These are phyloP conservation scores for Colletotrichum orbiculare DNA, from an alignment of 2,329 filamentous ascomycete species.

Conservation along the genomic window DNA sequence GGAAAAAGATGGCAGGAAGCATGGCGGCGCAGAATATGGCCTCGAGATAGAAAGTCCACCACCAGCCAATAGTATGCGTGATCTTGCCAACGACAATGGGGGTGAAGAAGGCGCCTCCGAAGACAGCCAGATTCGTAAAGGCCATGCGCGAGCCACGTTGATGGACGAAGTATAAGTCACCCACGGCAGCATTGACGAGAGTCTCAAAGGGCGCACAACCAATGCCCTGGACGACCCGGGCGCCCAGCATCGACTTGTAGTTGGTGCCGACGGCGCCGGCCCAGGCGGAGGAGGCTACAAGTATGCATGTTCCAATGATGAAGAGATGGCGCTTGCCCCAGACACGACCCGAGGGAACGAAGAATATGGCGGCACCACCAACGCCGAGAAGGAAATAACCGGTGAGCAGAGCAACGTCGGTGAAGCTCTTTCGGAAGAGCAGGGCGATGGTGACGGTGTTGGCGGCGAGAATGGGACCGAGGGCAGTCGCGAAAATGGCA, in stretches of 20 bases:
- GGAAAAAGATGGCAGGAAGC: conserved; percentile 78
- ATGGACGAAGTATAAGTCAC: conserved; percentile 91
- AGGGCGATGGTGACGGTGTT: conserved; percentile 83
- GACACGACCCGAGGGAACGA: conserved; percentile 87
- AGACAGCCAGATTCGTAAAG: conserved; percentile 69
- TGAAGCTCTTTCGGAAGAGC: conserved; percentile 74
- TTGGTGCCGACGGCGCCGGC: conserved; percentile 74
- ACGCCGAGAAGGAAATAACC: conserved; percentile 89
- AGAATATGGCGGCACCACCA: conserved; percentile 83
- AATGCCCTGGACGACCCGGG: conserved; percentile 86
- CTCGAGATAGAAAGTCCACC: conserved; percentile 89
- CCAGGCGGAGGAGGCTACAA: conserved; percentile 82
- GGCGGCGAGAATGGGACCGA: conserved; percentile 88
- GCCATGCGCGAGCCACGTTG: conserved; percentile 90
- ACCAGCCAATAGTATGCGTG: conserved; percentile 79
- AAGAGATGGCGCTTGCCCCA: conserved; percentile 95
- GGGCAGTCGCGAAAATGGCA: conserved; percentile 84
- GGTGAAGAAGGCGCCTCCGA: conserved; percentile 72
- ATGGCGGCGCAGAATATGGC: conserved; percentile 82
- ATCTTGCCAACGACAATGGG: conserved; percentile 94
- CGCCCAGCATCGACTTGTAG: conserved; percentile 79
- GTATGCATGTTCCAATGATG: conserved; percentile 77
- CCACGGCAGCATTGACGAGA: conserved; percentile 87
- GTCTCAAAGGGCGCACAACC: conserved; percentile 91
- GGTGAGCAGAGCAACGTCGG: conserved; percentile 83